Evolutionary conservation across 1,139 yeast species (phyloP).

Genomic region (Saccharomyces hybrid): DNA sequence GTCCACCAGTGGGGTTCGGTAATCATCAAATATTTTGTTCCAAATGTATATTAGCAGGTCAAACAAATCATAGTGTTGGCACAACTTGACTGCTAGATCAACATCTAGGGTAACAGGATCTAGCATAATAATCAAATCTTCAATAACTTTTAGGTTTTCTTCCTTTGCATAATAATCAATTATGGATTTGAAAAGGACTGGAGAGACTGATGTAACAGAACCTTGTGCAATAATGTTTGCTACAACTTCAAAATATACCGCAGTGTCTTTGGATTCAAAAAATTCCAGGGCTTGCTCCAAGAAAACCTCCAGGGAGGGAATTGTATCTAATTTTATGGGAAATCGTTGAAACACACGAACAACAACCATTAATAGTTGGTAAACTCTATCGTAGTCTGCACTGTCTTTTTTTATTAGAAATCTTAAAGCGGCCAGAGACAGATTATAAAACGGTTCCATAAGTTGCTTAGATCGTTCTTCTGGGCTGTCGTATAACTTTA

Average conservation of each 20-base stretch:
- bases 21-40: constrained; percentile 60
- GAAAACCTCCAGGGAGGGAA: constrained; percentile 30
- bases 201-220: constrained; percentile 46
- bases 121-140: constrained; percentile 57
- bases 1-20: constrained; percentile 56
- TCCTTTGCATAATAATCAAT: constrained; percentile 42
- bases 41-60: constrained; percentile 64
- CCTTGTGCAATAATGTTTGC: constrained; percentile 45
- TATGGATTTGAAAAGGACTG: constrained; percentile 51
- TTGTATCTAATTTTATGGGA: constrained; percentile 9
- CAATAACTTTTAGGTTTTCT: constrained; percentile 43
- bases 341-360: neutral
- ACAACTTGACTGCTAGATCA: constrained; percentile 58
- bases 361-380: constrained; percentile 1
- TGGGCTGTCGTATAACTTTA: constrained; percentile 27
- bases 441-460: constrained; percentile 47
- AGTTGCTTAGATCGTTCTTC: constrained; percentile 43
- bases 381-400: constrained; percentile 8
- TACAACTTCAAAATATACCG: constrained; percentile 43
- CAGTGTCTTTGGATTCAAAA: constrained; percentile 29
- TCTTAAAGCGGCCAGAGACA: constrained; percentile 33
- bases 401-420: constrained; percentile 15
- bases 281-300: constrained; percentile 46
- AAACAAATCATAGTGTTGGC: constrained; percentile 45
- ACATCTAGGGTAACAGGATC: constrained; percentile 65